Base-by-base conservation (phyloP, 805 yeast genomes). In the Saccharomyces eubayanus region DNA sequence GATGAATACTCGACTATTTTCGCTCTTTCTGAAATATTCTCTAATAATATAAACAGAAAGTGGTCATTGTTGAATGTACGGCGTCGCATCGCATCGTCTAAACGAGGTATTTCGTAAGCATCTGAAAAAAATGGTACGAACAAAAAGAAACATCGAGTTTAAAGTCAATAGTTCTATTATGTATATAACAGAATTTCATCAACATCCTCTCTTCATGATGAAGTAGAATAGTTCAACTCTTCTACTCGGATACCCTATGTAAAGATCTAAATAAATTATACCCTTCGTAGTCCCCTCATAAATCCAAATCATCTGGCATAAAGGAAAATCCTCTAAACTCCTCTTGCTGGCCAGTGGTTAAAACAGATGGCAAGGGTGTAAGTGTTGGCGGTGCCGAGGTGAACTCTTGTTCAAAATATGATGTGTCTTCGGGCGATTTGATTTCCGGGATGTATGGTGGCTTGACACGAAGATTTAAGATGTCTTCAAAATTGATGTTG, bases 321-420 rank as follows among this genome's bases (percentile, higher is more conserved):
- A 90, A 92, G 1, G 97, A 89, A 73, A 94, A 94, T 3, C 99
- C 99, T 62, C 98, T 83, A 80, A 94, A 94, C 74, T 89, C 95
- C 64, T 94, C 97, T 76, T 94, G 99, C 82, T 87, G 85, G 28
- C 84, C 81, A 1, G 94, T 82, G 12, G 94, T 85, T 64, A 94
- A 76, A 6, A 87, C 84, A 30, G 96, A 85, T 56, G 89, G 92
- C 49, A 94, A 91, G 1, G 99, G 99, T 1, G 99, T 94, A 70
- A 92, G 77, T 50, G 96, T 85, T 36, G 98, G 97, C 36, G 94
- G 86, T 65, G 94, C 97, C 0, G 90, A 82, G 0, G 99, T 94
- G 67, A 94, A 94, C 68, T 90, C 97, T 63, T 85, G 87, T 72
- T 94, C 99, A 67, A 94, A 94, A 74, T 89, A 89, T 2, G 94